These are phyloP conservation scores for Pseudocercospora pini-densiflorae DNA, from an alignment of 2,329 filamentous ascomycete genomes.

Conservation along the genomic window DNA sequence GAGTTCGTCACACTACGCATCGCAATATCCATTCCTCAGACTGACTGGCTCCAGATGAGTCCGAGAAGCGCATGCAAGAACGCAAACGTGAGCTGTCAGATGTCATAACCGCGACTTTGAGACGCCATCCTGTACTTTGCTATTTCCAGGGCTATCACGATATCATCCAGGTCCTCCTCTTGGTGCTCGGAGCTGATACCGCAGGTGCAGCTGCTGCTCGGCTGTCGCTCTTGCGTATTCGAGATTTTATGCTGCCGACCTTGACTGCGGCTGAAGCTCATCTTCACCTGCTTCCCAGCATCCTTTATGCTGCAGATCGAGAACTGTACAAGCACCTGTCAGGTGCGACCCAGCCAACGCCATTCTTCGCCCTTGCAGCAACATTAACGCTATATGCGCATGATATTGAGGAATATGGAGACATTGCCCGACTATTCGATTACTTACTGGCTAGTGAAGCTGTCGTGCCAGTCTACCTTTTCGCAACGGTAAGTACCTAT, in stretches of 20 bases:
- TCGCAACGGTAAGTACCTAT: slow-evolving; percentile 61
- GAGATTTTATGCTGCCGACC: slow-evolving; percentile 96
- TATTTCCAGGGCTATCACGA: slow-evolving; percentile 99
- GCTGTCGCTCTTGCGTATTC: slow-evolving; percentile 87
- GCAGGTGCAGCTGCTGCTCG: slow-evolving; percentile 71
- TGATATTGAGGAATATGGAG: slow-evolving; percentile 86
- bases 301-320: slow-evolving; percentile 74
- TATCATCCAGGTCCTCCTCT: slow-evolving; percentile 91
- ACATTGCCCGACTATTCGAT: slow-evolving; percentile 91
- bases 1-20: slow-evolving; percentile 56
- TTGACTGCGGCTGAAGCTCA: slow-evolving; percentile 81
- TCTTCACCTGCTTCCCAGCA: slow-evolving; percentile 82
- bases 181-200: slow-evolving; percentile 72
- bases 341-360: slow-evolving; percentile 54
- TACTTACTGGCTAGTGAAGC: slow-evolving; percentile 85
- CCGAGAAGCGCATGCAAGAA: slow-evolving; percentile 67
- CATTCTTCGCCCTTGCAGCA: slow-evolving; percentile 91
- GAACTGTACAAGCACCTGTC: slow-evolving; percentile 68
- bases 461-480: slow-evolving; percentile 89
- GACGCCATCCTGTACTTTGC: slow-evolving; percentile 79
- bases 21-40: neutral
- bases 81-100: slow-evolving; percentile 78
- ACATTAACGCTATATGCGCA: slow-evolving; percentile 97
- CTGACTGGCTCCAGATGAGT: slow-evolving; percentile 59
- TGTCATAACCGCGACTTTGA: slow-evolving; percentile 80